phyloP scores from a whole-genome alignment of 106 monocot genomes.

The Dendrobium catenatum region DNA sequence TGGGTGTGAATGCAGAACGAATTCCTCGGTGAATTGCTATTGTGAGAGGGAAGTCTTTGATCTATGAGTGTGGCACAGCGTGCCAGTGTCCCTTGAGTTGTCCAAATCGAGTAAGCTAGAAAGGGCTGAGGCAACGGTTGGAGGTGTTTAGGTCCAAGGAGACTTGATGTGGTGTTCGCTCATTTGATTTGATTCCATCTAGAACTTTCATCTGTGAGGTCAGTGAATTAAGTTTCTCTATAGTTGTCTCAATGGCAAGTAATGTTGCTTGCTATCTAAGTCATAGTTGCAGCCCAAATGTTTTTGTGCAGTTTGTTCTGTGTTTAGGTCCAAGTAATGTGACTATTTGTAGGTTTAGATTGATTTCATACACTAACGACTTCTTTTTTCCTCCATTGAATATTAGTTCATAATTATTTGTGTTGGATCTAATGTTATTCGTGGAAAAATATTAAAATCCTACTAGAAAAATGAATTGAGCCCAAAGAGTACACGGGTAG shows the following conservation, averaged over 20 bases:
- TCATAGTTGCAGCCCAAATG: conserved; percentile 81
- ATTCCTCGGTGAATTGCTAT: conserved; percentile 48
- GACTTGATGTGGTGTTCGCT: conserved; percentile 88
- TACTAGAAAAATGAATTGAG: too few relatives aligned
- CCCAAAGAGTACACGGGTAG: too few relatives aligned
- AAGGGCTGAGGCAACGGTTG: conserved; percentile 45
- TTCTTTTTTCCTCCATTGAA: too few relatives aligned
- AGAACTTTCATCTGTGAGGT: conserved; percentile 81
- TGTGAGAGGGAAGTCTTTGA: conserved; percentile 73
- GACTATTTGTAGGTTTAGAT: too few relatives aligned
- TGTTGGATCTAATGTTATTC: too few relatives aligned
- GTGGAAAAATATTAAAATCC: too few relatives aligned
- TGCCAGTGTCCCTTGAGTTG: conserved; percentile 73
- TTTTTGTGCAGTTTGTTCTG: conserved; percentile 82
- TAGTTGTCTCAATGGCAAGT: conserved; percentile 76
- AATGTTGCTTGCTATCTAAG: conserved; percentile 91
- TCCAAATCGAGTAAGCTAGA: conserved; percentile 79
- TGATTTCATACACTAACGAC: too few relatives aligned
- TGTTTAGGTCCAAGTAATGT: too few relatives aligned
- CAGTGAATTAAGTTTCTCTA: conserved; percentile 44
- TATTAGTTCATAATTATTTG: too few relatives aligned
- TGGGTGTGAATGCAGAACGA: conserved; percentile 55
- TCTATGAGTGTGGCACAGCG: conserved; percentile 74
- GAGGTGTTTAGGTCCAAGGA: conserved; percentile 85
- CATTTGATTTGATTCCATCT: conserved; percentile 82